Evolutionary conservation across 805 yeast genomes (phyloP), one percentile per base, ranked within the genome.

Genomic region (Metschnikowia borealis): DNA sequence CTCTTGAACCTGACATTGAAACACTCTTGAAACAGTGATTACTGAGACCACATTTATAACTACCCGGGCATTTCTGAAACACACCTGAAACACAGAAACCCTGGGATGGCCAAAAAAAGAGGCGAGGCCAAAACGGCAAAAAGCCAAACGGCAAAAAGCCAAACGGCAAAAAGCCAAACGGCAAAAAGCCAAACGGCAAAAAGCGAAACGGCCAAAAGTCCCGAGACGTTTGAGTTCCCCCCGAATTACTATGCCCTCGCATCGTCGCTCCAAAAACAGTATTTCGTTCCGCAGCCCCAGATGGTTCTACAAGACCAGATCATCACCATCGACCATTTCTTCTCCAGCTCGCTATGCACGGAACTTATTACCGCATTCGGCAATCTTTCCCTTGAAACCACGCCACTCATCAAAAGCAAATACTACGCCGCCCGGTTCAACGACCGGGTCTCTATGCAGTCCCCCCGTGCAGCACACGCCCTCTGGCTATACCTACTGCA

Each of bases 361-460:
- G 78, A 73, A 37, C 51, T 77, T 44, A 70, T 77, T 11, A 51
- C 56, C 15, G 63, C 70, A 3, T 67, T 74, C 38, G 44, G 49
- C 5, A 44, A 44, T 6, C 52, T 55, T 44, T 34, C 38, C 20
- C 39, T 80, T 15, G 79, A 69, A 50, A 79, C 82, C 0, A 80
- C 83, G 0, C 83, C 80, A 2, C 51, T 73, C 48, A 61, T 71
- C 8, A 78, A 78, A 51, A 72, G 78, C 33, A 78, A 70, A 53
- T 75, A 71, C 10, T 82, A 80, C 54, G 87, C 87, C 2, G 79
- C 80, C 0, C 64, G 87, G 36, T 73, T 72, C 39, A 83, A 83
- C 55, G 87, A 82, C 55, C 61, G 87, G 21, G 66, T 70, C 2
- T 61, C 72, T 5, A 52, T 75, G 5, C 62, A 63, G 3, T 83